Evolutionary conservation across 257 asterid species (phyloP), one percentile per base, ranked within the genome.

Genomic region (Ilex asprella): DNA sequence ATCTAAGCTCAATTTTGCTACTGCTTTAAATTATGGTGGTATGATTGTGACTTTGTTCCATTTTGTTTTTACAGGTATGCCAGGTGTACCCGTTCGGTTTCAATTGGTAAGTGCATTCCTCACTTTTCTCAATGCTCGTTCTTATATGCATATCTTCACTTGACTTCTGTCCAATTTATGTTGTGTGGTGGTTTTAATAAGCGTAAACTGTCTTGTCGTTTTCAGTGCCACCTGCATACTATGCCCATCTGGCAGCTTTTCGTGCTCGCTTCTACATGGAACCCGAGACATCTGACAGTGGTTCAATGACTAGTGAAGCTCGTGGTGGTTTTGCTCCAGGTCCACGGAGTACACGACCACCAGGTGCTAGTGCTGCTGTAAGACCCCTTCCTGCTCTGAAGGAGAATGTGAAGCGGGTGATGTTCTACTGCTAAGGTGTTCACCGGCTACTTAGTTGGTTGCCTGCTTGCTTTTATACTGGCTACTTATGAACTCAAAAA

Each of bases 181-280:
- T 35, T 13, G 32, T 16, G 4, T 9, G 21, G 27, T 39, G 4
- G 41, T 15, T 30, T 21, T 58, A 10, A 13, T 31, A 21, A 15
- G 8, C 12, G 49, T 1, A 7, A 10, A 63, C 1, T 6, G 14
- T 2, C 2, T 39, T 41, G 39, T 16, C 31, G 43, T 1, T 39
- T 27, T 56, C 85, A 92, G 99, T 92, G 55, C 99, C 99, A 12
- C 99, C 99, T 46, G 99, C 95, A 29, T 92, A 89, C 63, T 92
- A 92, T 55, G 99, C 97, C 0, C 99, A 92, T 75, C 66, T 92
- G 70, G 99, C 97, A 47, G 99, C 99, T 16, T 92, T 92, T 35
- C 85, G 99, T 43, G 99, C 99, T 15, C 91, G 99, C 3, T 92
- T 87, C 63, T 92, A 92, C 63, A 82, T 92, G 97, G 97, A 89